These are phyloP conservation scores for Neopestalotiopsis rosae DNA, from an alignment of 2,329 filamentous ascomycete genomes.

Conservation along the genomic window DNA sequence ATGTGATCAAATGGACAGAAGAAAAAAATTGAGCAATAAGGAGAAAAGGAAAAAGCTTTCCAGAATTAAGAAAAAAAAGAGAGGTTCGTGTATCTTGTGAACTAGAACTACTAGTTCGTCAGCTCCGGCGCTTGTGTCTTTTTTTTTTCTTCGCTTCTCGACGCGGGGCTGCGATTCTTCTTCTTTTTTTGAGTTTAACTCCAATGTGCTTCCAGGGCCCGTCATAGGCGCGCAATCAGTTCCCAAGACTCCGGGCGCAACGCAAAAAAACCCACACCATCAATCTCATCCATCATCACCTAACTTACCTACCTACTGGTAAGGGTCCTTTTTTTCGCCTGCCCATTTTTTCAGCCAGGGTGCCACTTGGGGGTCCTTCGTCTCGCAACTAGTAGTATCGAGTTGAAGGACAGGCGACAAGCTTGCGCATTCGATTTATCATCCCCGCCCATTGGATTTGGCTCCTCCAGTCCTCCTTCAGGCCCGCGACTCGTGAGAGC, in stretches of 20 bases:
- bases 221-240: constrained; percentile 5
- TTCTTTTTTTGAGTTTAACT: constrained; percentile 4
- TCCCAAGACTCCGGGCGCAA: constrained; percentile 11
- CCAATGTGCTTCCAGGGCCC: background rate
- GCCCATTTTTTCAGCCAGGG: background rate
- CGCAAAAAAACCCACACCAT: background rate
- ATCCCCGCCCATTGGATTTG: background rate
- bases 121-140: background rate
- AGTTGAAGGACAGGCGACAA: background rate
- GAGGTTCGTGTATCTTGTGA: constrained; percentile 6
- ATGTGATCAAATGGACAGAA: background rate
- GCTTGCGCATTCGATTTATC: background rate
- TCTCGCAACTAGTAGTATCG: background rate
- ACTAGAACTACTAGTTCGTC: background rate
- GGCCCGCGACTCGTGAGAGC: background rate
- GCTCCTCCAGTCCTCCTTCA: background rate
- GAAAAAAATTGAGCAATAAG: background rate
- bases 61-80: background rate
- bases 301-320: background rate
- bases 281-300: background rate
- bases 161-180: background rate
- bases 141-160: background rate
- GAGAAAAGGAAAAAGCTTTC: background rate
- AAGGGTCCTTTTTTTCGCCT: too few species aligned
- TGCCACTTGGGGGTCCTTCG: background rate